A percentile compares a stretch with the other conserved stretches of the same genome.
These are phyloP conservation scores for Russula foetens DNA, from an alignment of 768 basidiomycete species.

Conservation along the genomic window DNA sequence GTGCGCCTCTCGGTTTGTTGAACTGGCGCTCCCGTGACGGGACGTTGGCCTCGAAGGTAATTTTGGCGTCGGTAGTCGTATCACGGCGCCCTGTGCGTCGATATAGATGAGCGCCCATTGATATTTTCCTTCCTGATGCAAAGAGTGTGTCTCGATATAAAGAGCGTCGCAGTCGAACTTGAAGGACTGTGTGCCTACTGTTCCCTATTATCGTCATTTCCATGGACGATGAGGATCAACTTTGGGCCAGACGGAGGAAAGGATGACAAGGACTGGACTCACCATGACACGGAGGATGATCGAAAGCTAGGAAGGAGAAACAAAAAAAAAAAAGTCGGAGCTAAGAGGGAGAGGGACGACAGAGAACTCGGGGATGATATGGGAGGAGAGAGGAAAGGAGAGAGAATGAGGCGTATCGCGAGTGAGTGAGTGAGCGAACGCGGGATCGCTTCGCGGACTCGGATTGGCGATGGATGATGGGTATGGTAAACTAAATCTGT, in stretches of 20 bases:
- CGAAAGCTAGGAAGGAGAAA: neutral
- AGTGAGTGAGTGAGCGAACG: too few relatives aligned
- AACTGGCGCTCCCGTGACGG: neutral
- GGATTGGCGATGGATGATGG: neutral
- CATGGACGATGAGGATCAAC: too few relatives aligned
- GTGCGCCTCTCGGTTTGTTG: conserved; percentile 11
- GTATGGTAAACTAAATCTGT: conserved; percentile 1
- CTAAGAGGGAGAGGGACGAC: too few relatives aligned
- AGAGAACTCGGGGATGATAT: neutral
- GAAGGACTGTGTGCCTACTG: conserved; percentile 13
- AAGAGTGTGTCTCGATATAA: conserved; percentile 19
- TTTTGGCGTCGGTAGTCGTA: conserved; percentile 11
- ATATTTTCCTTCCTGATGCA: conserved; percentile 18
- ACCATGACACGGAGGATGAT: conserved; percentile 5
- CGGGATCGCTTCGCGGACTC: neutral
- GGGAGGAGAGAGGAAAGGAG: neutral
- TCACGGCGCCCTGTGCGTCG: conserved; percentile 6
- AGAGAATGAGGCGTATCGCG: neutral
- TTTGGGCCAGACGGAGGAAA: neutral
- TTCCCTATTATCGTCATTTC: neutral
- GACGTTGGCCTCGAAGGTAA: conserved; percentile 12
- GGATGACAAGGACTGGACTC: neutral
- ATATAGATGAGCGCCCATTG: conserved; percentile 17
- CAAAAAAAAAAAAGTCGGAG: neutral
- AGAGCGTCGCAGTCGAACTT: conserved; percentile 19